Evolutionary conservation across 2,329 filamentous ascomycete genomes (phyloP).

Genomic region (Sphaerulina musiva): DNA sequence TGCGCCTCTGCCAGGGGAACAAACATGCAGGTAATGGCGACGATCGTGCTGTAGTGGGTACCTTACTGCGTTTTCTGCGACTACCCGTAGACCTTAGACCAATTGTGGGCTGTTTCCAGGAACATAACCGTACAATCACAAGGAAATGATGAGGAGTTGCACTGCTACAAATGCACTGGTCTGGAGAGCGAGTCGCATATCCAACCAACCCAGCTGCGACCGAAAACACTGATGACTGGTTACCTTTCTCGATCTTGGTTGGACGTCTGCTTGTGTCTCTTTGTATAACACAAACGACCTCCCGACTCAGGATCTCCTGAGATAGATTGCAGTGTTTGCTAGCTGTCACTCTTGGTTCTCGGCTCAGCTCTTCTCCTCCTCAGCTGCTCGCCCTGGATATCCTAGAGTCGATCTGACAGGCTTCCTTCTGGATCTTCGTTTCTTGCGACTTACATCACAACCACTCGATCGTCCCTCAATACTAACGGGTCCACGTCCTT

Average conservation of each 20-base stretch:
- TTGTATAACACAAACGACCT: constrained; percentile 20
- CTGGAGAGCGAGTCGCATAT: constrained; percentile 2
- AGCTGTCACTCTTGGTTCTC: neutral
- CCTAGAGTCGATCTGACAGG: constrained; percentile 14
- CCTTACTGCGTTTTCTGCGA: neutral
- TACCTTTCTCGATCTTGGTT: constrained; percentile 12
- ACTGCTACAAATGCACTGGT: constrained; percentile 12
- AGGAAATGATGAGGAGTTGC: constrained; percentile 7
- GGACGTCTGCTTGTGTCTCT: constrained; percentile 6
- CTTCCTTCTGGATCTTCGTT: constrained; percentile 5
- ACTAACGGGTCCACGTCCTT: neutral
- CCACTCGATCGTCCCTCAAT: neutral
- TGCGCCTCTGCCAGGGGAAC: neutral
- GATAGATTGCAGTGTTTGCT: constrained; percentile 20
- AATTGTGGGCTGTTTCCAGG: neutral
- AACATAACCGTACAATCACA: constrained; percentile 12
- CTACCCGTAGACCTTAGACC: constrained; percentile 1
- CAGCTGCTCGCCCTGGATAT: constrained; percentile 5
- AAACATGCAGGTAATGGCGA: neutral
- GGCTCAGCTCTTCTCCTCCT: constrained; percentile 1
- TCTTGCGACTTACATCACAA: constrained; percentile 12
- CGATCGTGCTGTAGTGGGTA: neutral
- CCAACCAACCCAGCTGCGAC: constrained; percentile 11
- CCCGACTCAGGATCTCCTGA: constrained; percentile 3
- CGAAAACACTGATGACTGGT: constrained; percentile 8